Percentiles rank a stretch among this genome's conserved stretches.
These are phyloP conservation scores for Lepiota subincarnata DNA, from an alignment of 768 basidiomycete species.

Conservation along the genomic window DNA sequence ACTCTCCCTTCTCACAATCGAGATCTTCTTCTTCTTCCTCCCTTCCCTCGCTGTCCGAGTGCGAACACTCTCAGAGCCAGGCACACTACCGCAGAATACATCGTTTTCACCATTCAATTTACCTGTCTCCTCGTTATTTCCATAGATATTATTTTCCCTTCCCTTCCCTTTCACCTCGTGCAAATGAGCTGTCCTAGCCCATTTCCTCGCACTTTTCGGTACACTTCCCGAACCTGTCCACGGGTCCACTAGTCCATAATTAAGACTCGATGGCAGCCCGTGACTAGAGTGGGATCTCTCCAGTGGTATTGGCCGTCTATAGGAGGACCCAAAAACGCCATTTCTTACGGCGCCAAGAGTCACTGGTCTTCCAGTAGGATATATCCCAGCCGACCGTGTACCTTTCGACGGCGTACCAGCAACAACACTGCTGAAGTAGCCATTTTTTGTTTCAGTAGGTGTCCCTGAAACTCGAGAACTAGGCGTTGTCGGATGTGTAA, in stretches of 20 bases:
- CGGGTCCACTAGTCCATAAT: constrained; percentile 2
- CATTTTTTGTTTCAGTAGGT: not conserved
- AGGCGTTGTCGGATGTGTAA: not conserved
- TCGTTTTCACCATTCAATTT: not conserved
- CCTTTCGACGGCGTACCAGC: constrained; percentile 5
- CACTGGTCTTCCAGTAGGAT: not conserved
- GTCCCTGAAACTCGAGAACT: not conserved
- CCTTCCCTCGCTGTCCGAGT: not conserved
- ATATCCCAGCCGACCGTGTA: constrained; percentile 1
- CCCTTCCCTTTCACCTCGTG: constrained; percentile 28
- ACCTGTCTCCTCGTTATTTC: not conserved
- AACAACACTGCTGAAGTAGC: not conserved
- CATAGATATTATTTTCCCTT: not conserved
- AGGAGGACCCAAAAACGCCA: not conserved
- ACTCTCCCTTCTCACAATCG: not conserved
- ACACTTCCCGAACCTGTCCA: constrained; percentile 23
- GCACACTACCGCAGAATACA: not conserved
- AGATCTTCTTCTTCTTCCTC: not conserved
- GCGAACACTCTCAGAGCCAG: not conserved
- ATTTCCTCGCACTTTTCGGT: constrained; percentile 47
- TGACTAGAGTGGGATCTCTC: constrained; percentile 9
- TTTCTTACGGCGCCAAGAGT: not conserved
- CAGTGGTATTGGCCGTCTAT: not conserved
- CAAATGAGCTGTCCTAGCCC: constrained; percentile 65
- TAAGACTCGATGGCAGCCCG: constrained; percentile 7